Evolutionary conservation across 2,329 filamentous ascomycete species (phyloP).

Genomic region (Chlorencoelia australis): DNA sequence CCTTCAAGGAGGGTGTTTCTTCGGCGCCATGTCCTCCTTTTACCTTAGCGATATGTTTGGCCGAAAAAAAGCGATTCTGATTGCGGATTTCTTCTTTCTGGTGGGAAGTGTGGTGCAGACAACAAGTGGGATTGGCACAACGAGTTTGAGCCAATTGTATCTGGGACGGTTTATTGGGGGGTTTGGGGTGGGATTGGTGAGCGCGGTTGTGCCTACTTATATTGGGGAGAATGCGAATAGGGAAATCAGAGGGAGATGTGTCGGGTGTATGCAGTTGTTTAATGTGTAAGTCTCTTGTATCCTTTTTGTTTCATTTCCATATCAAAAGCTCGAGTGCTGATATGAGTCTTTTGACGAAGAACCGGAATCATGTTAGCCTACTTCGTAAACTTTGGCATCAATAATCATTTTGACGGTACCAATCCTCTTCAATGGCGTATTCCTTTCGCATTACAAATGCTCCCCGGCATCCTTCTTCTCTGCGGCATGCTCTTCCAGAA

Average conservation of each 20-base stretch:
- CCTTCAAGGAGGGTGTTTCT: constrained; percentile 56
- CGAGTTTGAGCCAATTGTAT: constrained; percentile 6
- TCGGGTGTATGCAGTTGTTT: constrained; percentile 12
- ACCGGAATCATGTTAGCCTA: constrained; percentile 10
- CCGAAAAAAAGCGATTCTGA: constrained; percentile 8
- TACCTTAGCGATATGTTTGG: constrained; percentile 24
- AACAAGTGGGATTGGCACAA: constrained; percentile 5
- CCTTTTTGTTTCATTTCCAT: too few relatives aligned
- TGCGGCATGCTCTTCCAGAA: constrained; percentile 49
- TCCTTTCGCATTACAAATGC: constrained; percentile 52
- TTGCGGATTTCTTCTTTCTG: constrained; percentile 8
- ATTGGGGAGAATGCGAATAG: constrained; percentile 10
- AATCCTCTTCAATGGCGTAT: constrained; percentile 34
- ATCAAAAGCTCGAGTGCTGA: too few relatives aligned
- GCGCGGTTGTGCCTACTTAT: constrained; percentile 11
- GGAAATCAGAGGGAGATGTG: constrained; percentile 9
- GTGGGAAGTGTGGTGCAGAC: constrained; percentile 6
- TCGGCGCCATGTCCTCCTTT: constrained; percentile 43
- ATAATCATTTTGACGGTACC: neutral
- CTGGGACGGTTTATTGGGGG: constrained; percentile 9
- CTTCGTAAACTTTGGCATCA: constrained; percentile 8
- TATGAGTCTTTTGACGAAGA: too few relatives aligned
- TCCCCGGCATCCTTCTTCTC: constrained; percentile 52
- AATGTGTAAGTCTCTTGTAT: constrained; percentile 8
- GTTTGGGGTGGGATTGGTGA: constrained; percentile 9